phyloP scores from a whole-genome alignment of 2,329 filamentous ascomycete species.

The Aspergillus felis region DNA sequence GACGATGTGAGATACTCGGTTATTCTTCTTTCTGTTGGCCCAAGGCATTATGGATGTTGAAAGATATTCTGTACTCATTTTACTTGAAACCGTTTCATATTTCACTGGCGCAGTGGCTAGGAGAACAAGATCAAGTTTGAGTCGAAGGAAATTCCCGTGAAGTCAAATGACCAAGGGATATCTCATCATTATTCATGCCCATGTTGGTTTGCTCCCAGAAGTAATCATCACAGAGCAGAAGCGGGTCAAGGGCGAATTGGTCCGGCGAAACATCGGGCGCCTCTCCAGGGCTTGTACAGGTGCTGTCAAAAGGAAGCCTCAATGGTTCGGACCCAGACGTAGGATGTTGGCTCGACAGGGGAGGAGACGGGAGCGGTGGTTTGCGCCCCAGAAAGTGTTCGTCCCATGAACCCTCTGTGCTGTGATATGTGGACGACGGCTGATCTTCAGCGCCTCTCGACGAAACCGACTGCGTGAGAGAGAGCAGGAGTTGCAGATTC shows the following conservation, averaged over 20 bases:
- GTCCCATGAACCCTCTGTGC: not conserved
- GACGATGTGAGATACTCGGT: too few relatives aligned
- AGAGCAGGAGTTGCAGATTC: not conserved
- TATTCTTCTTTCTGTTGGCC: too few relatives aligned
- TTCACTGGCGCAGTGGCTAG: too few relatives aligned
- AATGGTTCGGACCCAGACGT: not conserved
- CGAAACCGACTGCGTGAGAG: not conserved
- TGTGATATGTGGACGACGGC: too few relatives aligned
- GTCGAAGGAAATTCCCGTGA: too few relatives aligned
- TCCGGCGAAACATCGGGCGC: not conserved
- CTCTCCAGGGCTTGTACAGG: not conserved
- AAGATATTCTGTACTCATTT: too few relatives aligned
- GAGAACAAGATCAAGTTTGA: too few relatives aligned
- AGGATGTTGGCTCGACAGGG: not conserved
- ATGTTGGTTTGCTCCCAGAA: not conserved
- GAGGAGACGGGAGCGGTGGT: not conserved
- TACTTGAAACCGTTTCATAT: too few relatives aligned
- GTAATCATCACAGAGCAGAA: not conserved
- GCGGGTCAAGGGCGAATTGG: not conserved
- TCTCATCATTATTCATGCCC: not conserved
- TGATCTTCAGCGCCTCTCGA: too few relatives aligned
- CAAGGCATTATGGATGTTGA: too few relatives aligned
- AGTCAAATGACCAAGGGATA: not conserved
- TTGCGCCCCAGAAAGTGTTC: not conserved
- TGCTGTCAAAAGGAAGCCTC: not conserved